Base-by-base conservation (phyloP, 2,329 filamentous ascomycete genomes). In the Chrysoporthe austroafricana region DNA sequence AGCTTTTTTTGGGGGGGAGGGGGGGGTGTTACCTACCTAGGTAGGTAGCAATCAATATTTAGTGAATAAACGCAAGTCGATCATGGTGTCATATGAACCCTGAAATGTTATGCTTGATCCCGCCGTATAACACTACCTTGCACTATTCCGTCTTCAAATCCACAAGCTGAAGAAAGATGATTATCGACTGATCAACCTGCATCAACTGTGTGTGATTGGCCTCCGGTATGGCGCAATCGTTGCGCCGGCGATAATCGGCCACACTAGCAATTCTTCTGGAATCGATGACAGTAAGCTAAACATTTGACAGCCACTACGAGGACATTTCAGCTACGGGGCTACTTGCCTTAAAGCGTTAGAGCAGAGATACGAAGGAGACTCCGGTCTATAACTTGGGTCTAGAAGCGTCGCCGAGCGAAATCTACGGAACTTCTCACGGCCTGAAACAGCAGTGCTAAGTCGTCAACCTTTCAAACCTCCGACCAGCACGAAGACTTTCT, bases 211-310 rank as follows among this genome's bases (percentile, higher is more conserved):
- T 21, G 57, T 60, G 57, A 60, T 60, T 32, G 13, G 4, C 9
- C 18, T 32, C 57, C 14, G 57, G 13, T 60, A 60, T 60, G 57
- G 57, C 57, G 57, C 39, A 60, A 60, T 60, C 57, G 39, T 42
- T 39, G n/a, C 39, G 1, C 21, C 34, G 34, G 54, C 54, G 54
- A 57, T 36, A 57, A 39, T 32, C 54, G 54, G 52, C 32, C 54
- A 39, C 44, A 21, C 13, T 16, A 39, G 16, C 32, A 32, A 7
- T 36, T 13, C 11, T 4, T 32, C 21, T 48, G 50, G 5, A 14
- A 16, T 36, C 8, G 14, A 3, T 57, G n/a, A 32, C 5, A n/a
- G 18, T 39, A 18, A 57, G 14, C 34, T 5, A 18, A 26, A 57
- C 34, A n/a, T 39, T 39, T 21, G 32, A 39, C 32, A 36, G 32